Base-by-base conservation (phyloP, 768 basidiomycete genomes). In the Hydnomerulius pinastri region DNA sequence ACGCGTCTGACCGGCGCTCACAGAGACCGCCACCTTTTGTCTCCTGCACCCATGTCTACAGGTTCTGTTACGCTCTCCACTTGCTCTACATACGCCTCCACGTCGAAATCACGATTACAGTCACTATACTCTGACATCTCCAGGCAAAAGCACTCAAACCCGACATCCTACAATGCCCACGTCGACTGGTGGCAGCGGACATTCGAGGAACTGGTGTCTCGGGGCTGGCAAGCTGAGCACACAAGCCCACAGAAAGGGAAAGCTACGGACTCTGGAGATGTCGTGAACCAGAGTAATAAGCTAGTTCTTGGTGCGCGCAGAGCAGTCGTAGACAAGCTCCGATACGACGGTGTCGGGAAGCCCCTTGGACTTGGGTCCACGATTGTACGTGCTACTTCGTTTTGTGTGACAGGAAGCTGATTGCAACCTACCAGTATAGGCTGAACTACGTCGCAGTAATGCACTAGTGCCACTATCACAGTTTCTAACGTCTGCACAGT, bases 71-170 rank as follows among this genome's bases (percentile, higher is more conserved):
- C 28, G 13, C 56, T 71, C 11, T 46, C 67, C 46, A 56, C 62
- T 2, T 63, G 64, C 11, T 46, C 65, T 46, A 61, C 61, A 17
- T 70, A 67, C 12, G 53, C 57, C 11, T 59, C 64, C 9, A 69
- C 60, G 3, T 65, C 71, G 13, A 67, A 60, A 9, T 60, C 78
- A 20, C 83, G 90, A 7, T 74, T 92, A 0, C 84, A 88, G 54
- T 82, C 92, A 0, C 75, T 98, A 6, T 98, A 95, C 70, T 88
- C 93, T 7, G 92, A 95, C 62, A 84, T 95, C 50, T 83, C 89
- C 0, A 76, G 83, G 11, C 92, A 95, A 70, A 90, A 87, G 59
- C 73, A 82, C 41, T 87, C 91, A 1, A 95, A 98, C 66, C 88
- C 92, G 0, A 78, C 86, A 2, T 85, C 90, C 4, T 97, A 86